Evolutionary conservation across 2,329 filamentous ascomycete genomes (phyloP), one percentile per base, ranked within the genome.

Genomic region (Colletotrichum tanaceti): DNA sequence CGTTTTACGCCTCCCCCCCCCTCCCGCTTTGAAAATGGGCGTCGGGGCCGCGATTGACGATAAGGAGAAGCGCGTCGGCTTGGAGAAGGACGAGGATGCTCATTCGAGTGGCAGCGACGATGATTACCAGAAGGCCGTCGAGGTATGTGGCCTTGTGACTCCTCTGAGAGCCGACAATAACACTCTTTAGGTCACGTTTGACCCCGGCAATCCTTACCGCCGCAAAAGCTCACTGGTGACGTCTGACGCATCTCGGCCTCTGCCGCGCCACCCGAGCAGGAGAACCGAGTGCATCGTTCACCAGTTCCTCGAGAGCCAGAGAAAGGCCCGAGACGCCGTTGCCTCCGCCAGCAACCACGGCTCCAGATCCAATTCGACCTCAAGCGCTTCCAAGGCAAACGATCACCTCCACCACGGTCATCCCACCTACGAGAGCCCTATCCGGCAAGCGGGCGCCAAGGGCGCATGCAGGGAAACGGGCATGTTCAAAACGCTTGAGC

Each of bases 151-250:
- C 43, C 14, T 54, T 38, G 55, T 38, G 46, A 41, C 61, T 10
- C 38, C n/a, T 38, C 20, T 5, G 22, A n/a, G 14, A 50, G 47
- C 38, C n/a, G 49, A 39, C 22, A 59, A 20, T 55, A 35, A 11
- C 14, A 53, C 44, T 35, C 24, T 10, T 20, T 35, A 88, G 87
- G 88, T 91, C 58, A 84, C 87, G 24, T 91, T 91, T 73, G 89
- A 91, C 70, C 79, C 86, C 1, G 78, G 83, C 46, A 90, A 86
- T 71, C 83, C 84, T 0, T 89, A 90, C 73, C 86, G 89, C 24
- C 85, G 89, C 67, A 91, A 91, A 79, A 90, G 88, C 74, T 91
- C 89, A 14, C 82, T 91, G 57, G 86, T 90, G 14, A 76, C 83
- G 5, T 80, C 80, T 57, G 87, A 90, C 38, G 74, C 80, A 3